Evolutionary conservation across 257 asterid genomes (phyloP), one percentile per base, ranked within the genome.

Genomic region (Solanum chiquidenum): DNA sequence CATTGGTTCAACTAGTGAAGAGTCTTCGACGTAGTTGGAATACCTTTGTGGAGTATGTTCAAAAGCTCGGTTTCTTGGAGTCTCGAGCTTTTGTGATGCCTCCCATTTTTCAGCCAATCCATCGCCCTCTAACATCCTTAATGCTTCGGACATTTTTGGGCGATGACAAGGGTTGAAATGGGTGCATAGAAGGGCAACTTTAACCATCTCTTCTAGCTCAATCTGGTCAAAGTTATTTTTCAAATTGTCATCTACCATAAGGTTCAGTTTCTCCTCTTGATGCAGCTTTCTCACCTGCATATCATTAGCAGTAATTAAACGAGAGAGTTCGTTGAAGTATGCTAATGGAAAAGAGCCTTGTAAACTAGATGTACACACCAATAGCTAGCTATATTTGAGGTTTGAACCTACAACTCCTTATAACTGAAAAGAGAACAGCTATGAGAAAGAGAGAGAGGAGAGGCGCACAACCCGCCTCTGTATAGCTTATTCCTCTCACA

Each of bases 91-190:
- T 21, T 93, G 98, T 2, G 98, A 94, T 62, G 97, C 98, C 88
- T 95, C 99, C 99, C 99, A 97, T 89, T 95, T 95, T 69, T 95
- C 98, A 4, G 98, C 98, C 73, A 94, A 62, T 6, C 98, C 99
- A 40, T 97, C 99, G 0, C 99, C 99, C 89, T 97, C 99, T 23
- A 97, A 90, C 99, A 97, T 95, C 89, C 99, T 93, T 90, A 97
- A 33, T n/a, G 96, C 99, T 88, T 96, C 98, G 0, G 99, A 95
- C 98, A 97, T 95, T 86, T 95, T 97, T 3, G 99, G 99, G 1
- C 99, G 94, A 27, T 93, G 92, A n/a, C 87, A 86, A 16, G 99
- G 99, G 86, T 91, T 94, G 69, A 97, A 95, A 16, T 93, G 97
- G 18, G 99, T 97, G 66, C 96, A 97, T 1, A 96, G 91, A 46